phyloP scores from a whole-genome alignment of 768 basidiomycete species.

The Phylloporus arenicola region DNA sequence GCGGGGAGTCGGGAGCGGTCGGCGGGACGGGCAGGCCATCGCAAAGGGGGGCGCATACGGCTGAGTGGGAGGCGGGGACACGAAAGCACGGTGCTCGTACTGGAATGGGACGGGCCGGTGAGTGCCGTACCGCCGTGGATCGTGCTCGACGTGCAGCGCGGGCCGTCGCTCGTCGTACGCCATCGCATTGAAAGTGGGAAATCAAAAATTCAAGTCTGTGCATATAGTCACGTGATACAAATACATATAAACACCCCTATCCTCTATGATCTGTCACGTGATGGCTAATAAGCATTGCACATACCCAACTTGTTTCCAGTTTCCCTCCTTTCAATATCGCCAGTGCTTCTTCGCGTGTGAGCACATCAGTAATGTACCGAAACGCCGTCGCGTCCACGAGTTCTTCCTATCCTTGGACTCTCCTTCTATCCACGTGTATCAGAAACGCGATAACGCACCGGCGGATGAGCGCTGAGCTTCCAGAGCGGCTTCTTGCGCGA shows the following conservation, averaged over 20 bases:
- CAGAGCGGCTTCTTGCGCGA: constrained; percentile 79
- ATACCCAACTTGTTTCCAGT: constrained; percentile 63
- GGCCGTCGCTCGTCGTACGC: constrained; percentile 20
- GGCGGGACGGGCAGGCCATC: constrained; percentile 19
- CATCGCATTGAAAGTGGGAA: constrained; percentile 8
- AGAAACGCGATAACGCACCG: constrained; percentile 36
- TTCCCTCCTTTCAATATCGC: constrained; percentile 72
- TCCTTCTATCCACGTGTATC: neutral
- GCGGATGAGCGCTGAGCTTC: constrained; percentile 89
- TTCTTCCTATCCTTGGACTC: constrained; percentile 52
- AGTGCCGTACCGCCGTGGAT: neutral
- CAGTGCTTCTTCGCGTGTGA: constrained; percentile 85
- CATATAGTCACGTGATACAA: constrained; percentile 16
- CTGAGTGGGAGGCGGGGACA: constrained; percentile 5
- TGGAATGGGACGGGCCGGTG: constrained; percentile 18
- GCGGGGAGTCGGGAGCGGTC: constrained; percentile 28
- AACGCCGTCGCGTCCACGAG: constrained; percentile 72
- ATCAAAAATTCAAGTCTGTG: constrained; percentile 6
- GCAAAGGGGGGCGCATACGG: neutral
- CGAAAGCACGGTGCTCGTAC: constrained; percentile 8
- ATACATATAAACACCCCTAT: constrained; percentile 21
- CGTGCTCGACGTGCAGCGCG: constrained; percentile 12
- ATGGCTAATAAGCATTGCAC: constrained; percentile 12
- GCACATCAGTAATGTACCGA: constrained; percentile 86
- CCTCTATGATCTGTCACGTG: neutral